These are phyloP conservation scores for Aspergillus saccharolyticus DNA, from an alignment of 495 filamentous ascomycete genomes.

Conservation along the genomic window DNA sequence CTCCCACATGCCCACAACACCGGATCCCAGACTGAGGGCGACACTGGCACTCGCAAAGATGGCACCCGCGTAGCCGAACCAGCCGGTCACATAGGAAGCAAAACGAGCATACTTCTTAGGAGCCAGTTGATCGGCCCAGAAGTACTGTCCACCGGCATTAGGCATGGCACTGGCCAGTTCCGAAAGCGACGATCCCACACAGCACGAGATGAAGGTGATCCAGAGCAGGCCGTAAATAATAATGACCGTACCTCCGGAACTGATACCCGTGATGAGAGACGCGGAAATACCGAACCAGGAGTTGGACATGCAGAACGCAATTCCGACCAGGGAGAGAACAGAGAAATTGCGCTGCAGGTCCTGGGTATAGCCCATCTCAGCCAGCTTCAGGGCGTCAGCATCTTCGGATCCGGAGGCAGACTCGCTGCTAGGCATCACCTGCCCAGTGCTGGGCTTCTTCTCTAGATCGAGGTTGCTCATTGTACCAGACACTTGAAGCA, in stretches of 20 bases:
- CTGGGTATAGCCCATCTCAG: conserved; percentile 56
- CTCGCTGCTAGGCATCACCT: conserved; percentile 11
- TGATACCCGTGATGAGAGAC: conserved; percentile 55
- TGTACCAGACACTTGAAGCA: conserved; percentile 5
- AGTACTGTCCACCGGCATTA: conserved; percentile 61
- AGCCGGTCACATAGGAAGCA: conserved; percentile 52
- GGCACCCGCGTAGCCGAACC: conserved; percentile 53
- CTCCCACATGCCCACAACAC: conserved; percentile 53
- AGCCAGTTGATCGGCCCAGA: conserved; percentile 56
- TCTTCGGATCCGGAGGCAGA: conserved; percentile 21
- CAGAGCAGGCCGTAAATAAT: conserved; percentile 58
- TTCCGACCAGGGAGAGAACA: conserved; percentile 48
- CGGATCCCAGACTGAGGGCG: conserved; percentile 48
- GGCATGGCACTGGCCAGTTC: conserved; percentile 56
- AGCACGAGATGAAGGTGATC: conserved; percentile 49
- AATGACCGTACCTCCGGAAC: conserved; percentile 54
- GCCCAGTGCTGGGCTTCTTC: conserved; percentile 21
- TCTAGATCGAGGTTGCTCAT: conserved; percentile 24
- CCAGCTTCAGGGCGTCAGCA: conserved; percentile 28
- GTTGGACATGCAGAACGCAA: conserved; percentile 59
- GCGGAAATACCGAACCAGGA: conserved; percentile 61
- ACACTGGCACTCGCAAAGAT: conserved; percentile 56
- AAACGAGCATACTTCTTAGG: conserved; percentile 45
- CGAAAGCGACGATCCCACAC: conserved; percentile 50
- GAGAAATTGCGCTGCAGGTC: conserved; percentile 56